Percentiles rank a stretch among this genome's conserved stretches.
These are phyloP conservation scores for Calendula officinalis DNA, from an alignment of 129 eudicot species.

Conservation along the genomic window DNA sequence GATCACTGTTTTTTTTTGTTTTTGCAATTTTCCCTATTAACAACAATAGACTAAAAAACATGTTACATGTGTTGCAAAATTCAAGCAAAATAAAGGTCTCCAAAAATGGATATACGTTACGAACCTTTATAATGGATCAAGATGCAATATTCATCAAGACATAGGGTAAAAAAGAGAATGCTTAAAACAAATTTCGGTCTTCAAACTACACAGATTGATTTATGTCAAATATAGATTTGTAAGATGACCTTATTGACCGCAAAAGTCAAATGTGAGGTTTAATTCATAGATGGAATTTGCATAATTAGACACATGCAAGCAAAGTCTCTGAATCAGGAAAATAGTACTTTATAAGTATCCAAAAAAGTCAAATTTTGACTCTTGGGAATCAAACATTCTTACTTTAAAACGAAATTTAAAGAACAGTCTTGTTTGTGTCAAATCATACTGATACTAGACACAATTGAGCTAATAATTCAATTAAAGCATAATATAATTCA, in stretches of 20 bases:
- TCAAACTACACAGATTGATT: no score
- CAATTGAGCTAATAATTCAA: neutral
- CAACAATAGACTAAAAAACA: neutral
- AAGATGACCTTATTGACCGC: neutral
- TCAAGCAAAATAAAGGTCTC: neutral
- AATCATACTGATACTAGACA: neutral
- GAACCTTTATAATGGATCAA: neutral
- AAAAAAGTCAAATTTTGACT: neutral
- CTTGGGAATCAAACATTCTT: neutral
- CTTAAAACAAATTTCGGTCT: no score
- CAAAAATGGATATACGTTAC: neutral
- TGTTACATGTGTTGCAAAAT: neutral
- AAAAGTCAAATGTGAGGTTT: neutral
- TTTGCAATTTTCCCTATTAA: neutral
- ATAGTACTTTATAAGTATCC: neutral
- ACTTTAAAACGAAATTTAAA: neutral
- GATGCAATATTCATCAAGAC: neutral
- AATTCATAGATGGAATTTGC: neutral
- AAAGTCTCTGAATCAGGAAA: neutral
- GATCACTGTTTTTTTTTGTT: no score
- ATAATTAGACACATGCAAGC: neutral
- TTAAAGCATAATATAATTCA: neutral
- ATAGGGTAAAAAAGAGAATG: no score
- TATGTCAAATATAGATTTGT: no score
- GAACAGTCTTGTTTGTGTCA: neutral